Evolutionary conservation across 768 basidiomycete genomes (phyloP).

Genomic region (Suillus fuscotomentosus): DNA sequence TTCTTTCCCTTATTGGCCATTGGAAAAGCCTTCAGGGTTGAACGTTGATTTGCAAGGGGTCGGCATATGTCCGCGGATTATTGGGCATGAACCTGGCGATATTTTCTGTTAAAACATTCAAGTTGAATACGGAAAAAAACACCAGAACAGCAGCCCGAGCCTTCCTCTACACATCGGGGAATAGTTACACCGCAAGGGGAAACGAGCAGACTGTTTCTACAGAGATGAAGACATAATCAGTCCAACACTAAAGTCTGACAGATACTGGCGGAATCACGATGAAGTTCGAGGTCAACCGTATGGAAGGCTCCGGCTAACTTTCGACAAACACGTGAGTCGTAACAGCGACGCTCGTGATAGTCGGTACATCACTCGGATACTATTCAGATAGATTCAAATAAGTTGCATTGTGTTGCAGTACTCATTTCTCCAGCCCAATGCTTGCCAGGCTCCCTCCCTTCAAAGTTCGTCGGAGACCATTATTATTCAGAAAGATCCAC

Average conservation of each 20-base stretch:
- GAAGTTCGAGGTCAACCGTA: neutral
- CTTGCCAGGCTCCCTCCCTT: neutral
- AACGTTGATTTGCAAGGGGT: no score
- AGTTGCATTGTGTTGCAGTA: neutral
- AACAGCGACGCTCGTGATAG: neutral
- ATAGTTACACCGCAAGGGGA: no score
- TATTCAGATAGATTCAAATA: neutral
- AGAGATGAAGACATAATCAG: neutral
- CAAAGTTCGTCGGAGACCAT: no score
- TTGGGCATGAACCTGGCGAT: no score
- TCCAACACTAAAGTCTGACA: no score
- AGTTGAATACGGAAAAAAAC: no score
- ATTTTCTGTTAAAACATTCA: no score
- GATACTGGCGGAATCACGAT: no score
- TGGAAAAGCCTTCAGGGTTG: slow-evolving; percentile 13
- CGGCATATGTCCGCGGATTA: no score
- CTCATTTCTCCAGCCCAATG: neutral
- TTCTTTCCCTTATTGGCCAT: slow-evolving; percentile 13
- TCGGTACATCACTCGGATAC: neutral
- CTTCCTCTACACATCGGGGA: no score
- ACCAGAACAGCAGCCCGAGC: no score
- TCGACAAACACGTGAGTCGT: neutral
- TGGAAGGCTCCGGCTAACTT: neutral
- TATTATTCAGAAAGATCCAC: neutral
- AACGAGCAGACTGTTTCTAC: no score